Conservation (phyloP, 1,284 basidiomycete genomes). For the Cutaneotrichosporon sp. region DNA sequence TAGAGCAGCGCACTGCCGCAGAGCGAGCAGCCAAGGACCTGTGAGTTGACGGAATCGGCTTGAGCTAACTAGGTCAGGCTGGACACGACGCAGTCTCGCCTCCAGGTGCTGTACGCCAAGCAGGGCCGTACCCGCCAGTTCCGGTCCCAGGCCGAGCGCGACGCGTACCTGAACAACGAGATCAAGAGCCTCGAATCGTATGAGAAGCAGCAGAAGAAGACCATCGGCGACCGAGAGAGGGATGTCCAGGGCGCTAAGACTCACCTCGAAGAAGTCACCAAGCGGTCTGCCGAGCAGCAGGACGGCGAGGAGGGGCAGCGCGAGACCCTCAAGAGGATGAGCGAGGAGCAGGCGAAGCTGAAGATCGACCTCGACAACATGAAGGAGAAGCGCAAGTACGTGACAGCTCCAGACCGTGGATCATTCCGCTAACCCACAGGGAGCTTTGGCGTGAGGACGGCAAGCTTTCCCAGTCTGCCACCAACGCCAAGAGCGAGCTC, state of each 20-base stretch:
- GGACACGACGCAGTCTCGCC: conserved; percentile 68
- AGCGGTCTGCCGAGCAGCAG: conserved; percentile 63
- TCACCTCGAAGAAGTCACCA: conserved; percentile 66
- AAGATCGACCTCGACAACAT: conserved; percentile 73
- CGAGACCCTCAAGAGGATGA: conserved; percentile 72
- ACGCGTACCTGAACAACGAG: conserved; percentile 72
- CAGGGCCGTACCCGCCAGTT: conserved; percentile 85
- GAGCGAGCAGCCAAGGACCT: conserved; percentile 68
- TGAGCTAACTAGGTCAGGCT: conserved; percentile 54
- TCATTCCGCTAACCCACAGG: conserved; percentile 35
- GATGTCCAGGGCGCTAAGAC: conserved; percentile 76
- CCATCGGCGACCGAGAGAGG: conserved; percentile 63
- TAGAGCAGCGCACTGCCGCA: conserved; percentile 61
- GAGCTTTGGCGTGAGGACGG: conserved; percentile 95
- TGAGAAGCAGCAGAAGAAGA: conserved; percentile 62
- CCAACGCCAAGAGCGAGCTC: conserved; percentile 76
- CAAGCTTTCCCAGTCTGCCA: conserved; percentile 74
- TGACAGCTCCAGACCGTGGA: conserved; percentile 12
- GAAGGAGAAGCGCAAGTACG: conserved; percentile 75
- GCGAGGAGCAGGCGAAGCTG: conserved; percentile 63
- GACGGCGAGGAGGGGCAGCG: conserved; percentile 69
- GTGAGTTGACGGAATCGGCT: conserved; percentile 28
- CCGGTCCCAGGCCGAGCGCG: conserved; percentile 77
- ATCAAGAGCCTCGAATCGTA: conserved; percentile 68
- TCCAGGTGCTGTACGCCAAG: conserved; percentile 78